Evolutionary conservation across 106 monocot species (phyloP).

Genomic region (Vanilla planifolia): DNA sequence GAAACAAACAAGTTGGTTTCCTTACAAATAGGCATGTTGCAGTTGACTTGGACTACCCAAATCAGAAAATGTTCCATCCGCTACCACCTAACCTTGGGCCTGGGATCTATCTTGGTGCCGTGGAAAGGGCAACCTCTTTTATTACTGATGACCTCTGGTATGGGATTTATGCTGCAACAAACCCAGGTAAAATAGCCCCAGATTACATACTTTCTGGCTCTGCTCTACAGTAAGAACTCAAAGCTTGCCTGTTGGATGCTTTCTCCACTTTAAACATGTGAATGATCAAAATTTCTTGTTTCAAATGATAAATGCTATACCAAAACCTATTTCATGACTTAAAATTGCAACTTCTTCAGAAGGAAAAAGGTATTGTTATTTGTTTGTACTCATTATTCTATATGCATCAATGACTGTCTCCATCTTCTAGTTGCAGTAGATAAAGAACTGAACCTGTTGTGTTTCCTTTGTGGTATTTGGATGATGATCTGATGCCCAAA

Average conservation of each 20-base stretch:
- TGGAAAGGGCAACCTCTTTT: slow-evolving; percentile 94
- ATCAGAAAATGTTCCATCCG: slow-evolving; percentile 99
- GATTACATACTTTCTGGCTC: not conserved
- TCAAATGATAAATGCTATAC: not conserved
- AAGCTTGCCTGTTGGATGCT: not conserved
- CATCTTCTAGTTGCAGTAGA: not conserved
- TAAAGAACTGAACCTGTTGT: not conserved
- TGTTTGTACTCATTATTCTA: no score
- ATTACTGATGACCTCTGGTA: slow-evolving; percentile 99
- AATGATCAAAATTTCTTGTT: not conserved
- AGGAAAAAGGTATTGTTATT: not conserved
- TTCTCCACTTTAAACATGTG: not conserved
- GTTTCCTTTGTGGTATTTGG: not conserved
- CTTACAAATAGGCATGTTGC: slow-evolving; percentile 97
- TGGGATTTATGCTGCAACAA: slow-evolving; percentile 93
- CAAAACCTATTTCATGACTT: not conserved
- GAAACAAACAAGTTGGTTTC: slow-evolving; percentile 88
- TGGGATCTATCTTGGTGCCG: slow-evolving; percentile 94
- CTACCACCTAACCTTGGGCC: slow-evolving; percentile 97
- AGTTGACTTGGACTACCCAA: slow-evolving; percentile 94
- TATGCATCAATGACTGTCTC: not conserved
- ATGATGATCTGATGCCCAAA: slow-evolving; percentile 25
- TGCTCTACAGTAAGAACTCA: not conserved
- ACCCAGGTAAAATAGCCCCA: slow-evolving; percentile 70
- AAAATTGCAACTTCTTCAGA: not conserved